A percentile compares a stretch with the other conserved stretches of the same genome.
Evolutionary conservation across 2,329 filamentous ascomycete genomes (phyloP).

Genomic region (Aspergillus persii): DNA sequence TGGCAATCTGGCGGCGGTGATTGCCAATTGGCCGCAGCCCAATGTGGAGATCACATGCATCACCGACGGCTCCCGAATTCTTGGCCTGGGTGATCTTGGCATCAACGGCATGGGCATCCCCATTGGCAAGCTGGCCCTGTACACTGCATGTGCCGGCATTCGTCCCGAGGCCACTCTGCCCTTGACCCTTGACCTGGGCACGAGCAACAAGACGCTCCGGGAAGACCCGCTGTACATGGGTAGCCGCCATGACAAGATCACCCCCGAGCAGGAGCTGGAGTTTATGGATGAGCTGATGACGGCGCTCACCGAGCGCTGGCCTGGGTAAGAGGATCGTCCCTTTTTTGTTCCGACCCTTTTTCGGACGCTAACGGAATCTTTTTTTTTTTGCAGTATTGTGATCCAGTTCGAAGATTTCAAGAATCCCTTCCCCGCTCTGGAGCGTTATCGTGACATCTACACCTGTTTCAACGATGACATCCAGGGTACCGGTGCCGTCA

Average conservation of each 20-base stretch:
- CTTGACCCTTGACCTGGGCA: slow-evolving; percentile 62
- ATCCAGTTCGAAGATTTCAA: slow-evolving; percentile 99
- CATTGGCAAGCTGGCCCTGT: slow-evolving; percentile 92
- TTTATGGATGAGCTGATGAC: slow-evolving; percentile 98
- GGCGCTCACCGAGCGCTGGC: slow-evolving; percentile 75
- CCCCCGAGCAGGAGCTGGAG: slow-evolving; percentile 74
- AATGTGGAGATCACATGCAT: slow-evolving; percentile 95
- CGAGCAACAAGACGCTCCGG: slow-evolving; percentile 61
- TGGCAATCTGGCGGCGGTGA: slow-evolving; percentile 82
- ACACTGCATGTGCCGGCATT: slow-evolving; percentile 94
- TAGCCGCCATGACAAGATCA: slow-evolving; percentile 76
- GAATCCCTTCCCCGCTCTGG: slow-evolving; percentile 90
- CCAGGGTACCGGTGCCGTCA: slow-evolving; percentile 93
- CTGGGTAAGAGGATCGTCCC: slow-evolving; percentile 49
- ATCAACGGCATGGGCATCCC: slow-evolving; percentile 98
- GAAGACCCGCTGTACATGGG: slow-evolving; percentile 91
- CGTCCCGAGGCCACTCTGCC: slow-evolving; percentile 69
- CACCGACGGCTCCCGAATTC: slow-evolving; percentile 90
- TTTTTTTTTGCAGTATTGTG: slow-evolving; percentile 52
- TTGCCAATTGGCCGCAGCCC: slow-evolving; percentile 87
- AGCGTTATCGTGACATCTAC: slow-evolving; percentile 82
- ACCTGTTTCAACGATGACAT: slow-evolving; percentile 99
- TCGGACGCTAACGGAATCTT: slow-evolving; percentile 21
- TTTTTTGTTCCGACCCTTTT: slow-evolving; percentile 10
- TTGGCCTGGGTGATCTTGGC: slow-evolving; percentile 88